Conservation (phyloP, 1,139 yeast species). For the Saccharomyces hybrid region DNA sequence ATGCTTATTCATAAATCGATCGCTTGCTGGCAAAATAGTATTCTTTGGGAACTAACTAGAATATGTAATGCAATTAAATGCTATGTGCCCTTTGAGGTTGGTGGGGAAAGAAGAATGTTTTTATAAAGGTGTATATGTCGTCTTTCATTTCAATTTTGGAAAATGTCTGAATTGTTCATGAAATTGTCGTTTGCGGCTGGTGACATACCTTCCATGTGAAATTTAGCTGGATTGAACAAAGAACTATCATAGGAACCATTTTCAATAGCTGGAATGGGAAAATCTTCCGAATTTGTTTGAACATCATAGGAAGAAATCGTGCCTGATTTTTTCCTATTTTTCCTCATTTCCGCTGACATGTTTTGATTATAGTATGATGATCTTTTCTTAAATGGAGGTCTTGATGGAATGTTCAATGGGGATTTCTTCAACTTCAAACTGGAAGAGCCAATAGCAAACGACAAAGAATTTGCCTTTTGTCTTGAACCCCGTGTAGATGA, state of each 20-base stretch:
- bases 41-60: not conserved
- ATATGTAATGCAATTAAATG: not conserved
- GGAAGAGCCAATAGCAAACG: not conserved
- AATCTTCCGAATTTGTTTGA: not conserved
- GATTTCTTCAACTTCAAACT: not conserved
- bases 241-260: not conserved
- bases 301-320: not conserved
- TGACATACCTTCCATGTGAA: not conserved
- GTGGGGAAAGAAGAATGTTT: not conserved
- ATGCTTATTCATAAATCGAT: conserved; percentile 7
- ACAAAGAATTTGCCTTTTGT: not conserved
- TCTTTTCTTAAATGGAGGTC: not conserved
- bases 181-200: not conserved
- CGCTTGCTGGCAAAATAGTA: not conserved
- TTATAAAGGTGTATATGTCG: not conserved
- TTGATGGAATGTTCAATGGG: not conserved
- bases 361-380: not conserved
- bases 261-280: not conserved
- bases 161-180: not conserved
- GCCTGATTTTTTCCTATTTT: not conserved
- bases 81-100: not conserved
- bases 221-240: not conserved
- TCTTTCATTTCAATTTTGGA: not conserved
- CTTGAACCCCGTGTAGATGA: not conserved
- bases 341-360: not conserved